Evolutionary conservation across 495 filamentous ascomycete genomes (phyloP).

Genomic region (Lepidopterella palustris): DNA sequence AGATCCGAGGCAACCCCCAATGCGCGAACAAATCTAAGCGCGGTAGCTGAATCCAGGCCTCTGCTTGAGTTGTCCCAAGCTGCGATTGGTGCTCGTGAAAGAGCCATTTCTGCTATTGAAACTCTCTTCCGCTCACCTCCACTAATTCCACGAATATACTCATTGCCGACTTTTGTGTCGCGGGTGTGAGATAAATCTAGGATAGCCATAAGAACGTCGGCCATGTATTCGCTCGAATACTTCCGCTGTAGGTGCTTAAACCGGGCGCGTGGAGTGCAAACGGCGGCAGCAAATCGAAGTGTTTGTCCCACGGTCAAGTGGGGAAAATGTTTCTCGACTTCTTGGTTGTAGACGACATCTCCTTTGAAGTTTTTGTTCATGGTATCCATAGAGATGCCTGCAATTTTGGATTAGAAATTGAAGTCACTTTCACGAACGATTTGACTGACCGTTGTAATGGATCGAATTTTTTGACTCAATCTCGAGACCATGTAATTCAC

Average conservation of each 20-base stretch:
- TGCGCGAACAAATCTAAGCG: slow-evolving; percentile 68
- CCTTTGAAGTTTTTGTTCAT: slow-evolving; percentile 68
- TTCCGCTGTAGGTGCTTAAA: neutral
- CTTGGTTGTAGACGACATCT: slow-evolving; percentile 75
- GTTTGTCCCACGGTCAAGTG: slow-evolving; percentile 74
- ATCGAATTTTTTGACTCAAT: slow-evolving; percentile 9
- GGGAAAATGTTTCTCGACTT: slow-evolving; percentile 77
- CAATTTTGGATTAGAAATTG: neutral
- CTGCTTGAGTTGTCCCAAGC: slow-evolving; percentile 83
- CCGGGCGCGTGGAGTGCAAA: neutral
- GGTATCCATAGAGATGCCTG: slow-evolving; percentile 33
- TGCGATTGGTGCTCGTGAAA: slow-evolving; percentile 58
- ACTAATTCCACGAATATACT: slow-evolving; percentile 69
- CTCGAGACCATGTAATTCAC: slow-evolving; percentile 15
- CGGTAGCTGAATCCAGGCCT: slow-evolving; percentile 72
- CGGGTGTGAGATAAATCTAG: slow-evolving; percentile 64
- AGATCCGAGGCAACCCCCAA: slow-evolving; percentile 61
- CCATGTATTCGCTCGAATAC: neutral
- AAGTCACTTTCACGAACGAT: no score
- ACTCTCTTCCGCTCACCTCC: slow-evolving; percentile 82
- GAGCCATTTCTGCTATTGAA: slow-evolving; percentile 64
- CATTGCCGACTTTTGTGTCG: slow-evolving; percentile 63
- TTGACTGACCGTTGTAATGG: slow-evolving; percentile 13
- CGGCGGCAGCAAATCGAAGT: slow-evolving; percentile 59
- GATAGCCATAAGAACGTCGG: slow-evolving; percentile 29